phyloP scores from a whole-genome alignment of 1,284 basidiomycete genomes.

The Naganishia albida region DNA sequence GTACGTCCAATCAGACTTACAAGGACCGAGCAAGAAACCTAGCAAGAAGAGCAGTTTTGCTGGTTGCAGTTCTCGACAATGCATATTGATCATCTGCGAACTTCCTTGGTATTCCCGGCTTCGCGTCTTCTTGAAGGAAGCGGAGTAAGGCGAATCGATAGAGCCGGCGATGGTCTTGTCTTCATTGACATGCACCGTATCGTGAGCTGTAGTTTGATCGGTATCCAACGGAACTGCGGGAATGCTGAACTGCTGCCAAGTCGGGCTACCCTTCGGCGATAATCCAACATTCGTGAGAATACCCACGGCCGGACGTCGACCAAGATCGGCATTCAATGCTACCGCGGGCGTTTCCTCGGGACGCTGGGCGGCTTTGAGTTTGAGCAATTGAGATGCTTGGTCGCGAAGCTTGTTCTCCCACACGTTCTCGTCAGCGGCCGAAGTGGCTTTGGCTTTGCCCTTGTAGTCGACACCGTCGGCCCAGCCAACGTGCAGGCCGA shows the following conservation, averaged over 20 bases:
- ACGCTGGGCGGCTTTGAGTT: neutral
- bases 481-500: conserved; percentile 29
- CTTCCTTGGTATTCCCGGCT: neutral
- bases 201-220: no score
- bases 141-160: neutral
- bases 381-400: conserved; percentile 25
- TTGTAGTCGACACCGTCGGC: conserved; percentile 10
- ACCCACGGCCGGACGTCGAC: conserved; percentile 26
- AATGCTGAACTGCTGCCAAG: neutral
- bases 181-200: neutral
- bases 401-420: conserved; percentile 14
- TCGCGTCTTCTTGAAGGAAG: neutral
- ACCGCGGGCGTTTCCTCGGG: neutral
- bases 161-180: conserved; percentile 1
- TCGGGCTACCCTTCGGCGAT: neutral
- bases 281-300: conserved; percentile 11
- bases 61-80: conserved; percentile 25
- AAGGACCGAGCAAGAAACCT: conserved; percentile 36
- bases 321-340: neutral
- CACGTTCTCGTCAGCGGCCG: neutral
- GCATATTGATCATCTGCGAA: conserved; percentile 26
- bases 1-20: conserved; percentile 19
- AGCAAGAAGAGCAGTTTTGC: conserved; percentile 35
- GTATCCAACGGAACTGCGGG: neutral
- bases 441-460: conserved; percentile 29